Percentiles rank a stretch among this genome's conserved stretches.
phyloP scores from a whole-genome alignment of 805 yeast species.

The Suhomyces kilbournensis region DNA sequence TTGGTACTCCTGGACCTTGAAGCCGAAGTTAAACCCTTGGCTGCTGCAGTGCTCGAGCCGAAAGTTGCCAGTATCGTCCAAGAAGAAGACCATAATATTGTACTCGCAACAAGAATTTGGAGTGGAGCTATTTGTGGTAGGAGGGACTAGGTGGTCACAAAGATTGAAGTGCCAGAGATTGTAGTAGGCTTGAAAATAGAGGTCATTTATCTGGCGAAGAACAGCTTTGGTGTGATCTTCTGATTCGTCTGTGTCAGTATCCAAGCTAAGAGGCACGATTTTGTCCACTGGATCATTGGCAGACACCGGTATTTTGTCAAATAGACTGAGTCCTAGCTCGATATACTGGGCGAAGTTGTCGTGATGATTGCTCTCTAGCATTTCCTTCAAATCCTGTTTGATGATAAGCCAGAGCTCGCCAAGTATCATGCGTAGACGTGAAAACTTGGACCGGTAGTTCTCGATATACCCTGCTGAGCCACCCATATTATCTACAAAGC shows the following conservation, averaged over 20 bases:
- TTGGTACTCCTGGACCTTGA: slow-evolving; percentile 26
- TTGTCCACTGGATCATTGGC: slow-evolving; percentile 36
- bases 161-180: slow-evolving; percentile 77
- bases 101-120: slow-evolving; percentile 7
- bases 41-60: slow-evolving; percentile 49
- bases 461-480: slow-evolving; percentile 44
- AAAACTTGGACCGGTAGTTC: slow-evolving; percentile 59
- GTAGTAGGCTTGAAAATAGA: slow-evolving; percentile 61
- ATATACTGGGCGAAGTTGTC: slow-evolving; percentile 38
- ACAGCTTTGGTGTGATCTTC: slow-evolving; percentile 37
- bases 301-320: slow-evolving; percentile 60
- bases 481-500: slow-evolving; percentile 53
- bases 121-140: neutral
- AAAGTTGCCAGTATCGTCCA: slow-evolving; percentile 44
- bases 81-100: slow-evolving; percentile 48
- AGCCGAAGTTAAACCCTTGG: slow-evolving; percentile 62
- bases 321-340: slow-evolving; percentile 55
- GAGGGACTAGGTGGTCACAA: slow-evolving; percentile 45
- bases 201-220: slow-evolving; percentile 53
- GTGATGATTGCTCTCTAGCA: slow-evolving; percentile 29
- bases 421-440: slow-evolving; percentile 57
- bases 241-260: neutral
- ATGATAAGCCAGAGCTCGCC: slow-evolving; percentile 64
- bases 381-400: slow-evolving; percentile 46
- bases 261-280: slow-evolving; percentile 39